These are phyloP conservation scores for Lipomyces japonicus DNA, from an alignment of 805 yeast species.

Conservation along the genomic window DNA sequence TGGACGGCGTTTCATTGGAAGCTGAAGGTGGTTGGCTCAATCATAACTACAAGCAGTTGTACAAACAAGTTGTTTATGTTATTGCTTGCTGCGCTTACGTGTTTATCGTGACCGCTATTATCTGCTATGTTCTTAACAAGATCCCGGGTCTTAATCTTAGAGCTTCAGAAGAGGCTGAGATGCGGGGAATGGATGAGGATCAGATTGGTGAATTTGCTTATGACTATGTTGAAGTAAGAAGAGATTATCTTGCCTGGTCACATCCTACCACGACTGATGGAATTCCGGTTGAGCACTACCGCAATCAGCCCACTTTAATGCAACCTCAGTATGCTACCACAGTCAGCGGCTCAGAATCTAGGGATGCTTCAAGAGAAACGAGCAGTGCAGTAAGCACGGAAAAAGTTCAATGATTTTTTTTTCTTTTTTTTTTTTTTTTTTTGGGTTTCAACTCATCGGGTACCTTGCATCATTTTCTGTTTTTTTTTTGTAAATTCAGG, in stretches of 20 bases:
- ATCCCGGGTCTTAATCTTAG: slow-evolving; percentile 81
- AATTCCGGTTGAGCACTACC: slow-evolving; percentile 48
- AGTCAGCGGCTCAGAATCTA: too few relatives aligned
- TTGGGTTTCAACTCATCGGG: too few relatives aligned
- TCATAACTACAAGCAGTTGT: slow-evolving; percentile 86
- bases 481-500: too few relatives aligned
- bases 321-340: neutral
- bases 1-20: slow-evolving; percentile 57
- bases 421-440: too few relatives aligned
- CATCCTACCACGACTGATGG: slow-evolving; percentile 34
- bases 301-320: slow-evolving; percentile 32
- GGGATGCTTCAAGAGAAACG: too few relatives aligned
- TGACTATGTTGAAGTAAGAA: slow-evolving; percentile 93
- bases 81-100: slow-evolving; percentile 72
- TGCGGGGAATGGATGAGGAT: slow-evolving; percentile 88
- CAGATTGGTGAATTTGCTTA: slow-evolving; percentile 99
- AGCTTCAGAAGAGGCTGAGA: slow-evolving; percentile 80
- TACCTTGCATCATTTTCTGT: too few relatives aligned
- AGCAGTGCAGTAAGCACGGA: too few relatives aligned
- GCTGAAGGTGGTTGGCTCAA: slow-evolving; percentile 90
- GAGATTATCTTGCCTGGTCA: slow-evolving; percentile 61
- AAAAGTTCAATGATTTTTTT: too few relatives aligned
- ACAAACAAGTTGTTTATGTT: slow-evolving; percentile 81
- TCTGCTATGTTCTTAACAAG: slow-evolving; percentile 67
- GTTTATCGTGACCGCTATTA: slow-evolving; percentile 67